Conservation (phyloP, 257 asterid genomes). For the Craterostigma plantagineum region DNA sequence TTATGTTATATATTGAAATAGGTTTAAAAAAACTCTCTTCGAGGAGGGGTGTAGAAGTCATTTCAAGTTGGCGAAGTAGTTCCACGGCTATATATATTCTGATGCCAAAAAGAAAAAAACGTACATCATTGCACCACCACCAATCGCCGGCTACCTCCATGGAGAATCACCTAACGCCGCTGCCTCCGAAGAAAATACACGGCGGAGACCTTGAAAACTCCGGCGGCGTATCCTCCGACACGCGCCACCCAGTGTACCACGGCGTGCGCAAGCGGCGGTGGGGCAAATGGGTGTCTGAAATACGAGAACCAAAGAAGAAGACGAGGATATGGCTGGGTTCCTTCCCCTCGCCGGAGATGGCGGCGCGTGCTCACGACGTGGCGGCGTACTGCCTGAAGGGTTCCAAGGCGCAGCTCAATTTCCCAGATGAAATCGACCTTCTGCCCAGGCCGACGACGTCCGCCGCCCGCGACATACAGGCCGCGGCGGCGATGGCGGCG, state of each 20-base stretch:
- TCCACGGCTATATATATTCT: too few species aligned
- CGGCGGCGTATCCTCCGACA: too few species aligned
- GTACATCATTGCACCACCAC: too few species aligned
- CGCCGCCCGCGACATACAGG: slow-evolving; percentile 1
- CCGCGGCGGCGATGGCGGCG: slow-evolving; percentile 4
- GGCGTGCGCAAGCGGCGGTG: slow-evolving; percentile 84
- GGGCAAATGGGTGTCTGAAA: slow-evolving; percentile 94
- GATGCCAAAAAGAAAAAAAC: too few species aligned
- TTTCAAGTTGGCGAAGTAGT: too few species aligned
- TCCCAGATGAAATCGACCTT: slow-evolving; percentile 18
- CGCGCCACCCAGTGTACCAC: slow-evolving; percentile 50
- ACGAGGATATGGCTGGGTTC: slow-evolving; percentile 80
- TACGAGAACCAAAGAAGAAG: slow-evolving; percentile 69
- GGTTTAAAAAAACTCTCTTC: too few species aligned
- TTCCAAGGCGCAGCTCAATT: slow-evolving; percentile 23
- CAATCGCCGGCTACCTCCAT: too few species aligned
- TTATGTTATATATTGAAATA: too few species aligned
- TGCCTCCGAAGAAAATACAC: too few species aligned
- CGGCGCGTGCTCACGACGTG: slow-evolving; percentile 89
- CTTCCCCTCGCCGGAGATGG: slow-evolving; percentile 71
- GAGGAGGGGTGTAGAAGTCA: too few species aligned
- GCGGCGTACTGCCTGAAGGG: slow-evolving; percentile 46
- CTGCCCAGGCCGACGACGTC: slow-evolving; percentile 24
- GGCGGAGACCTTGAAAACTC: too few species aligned
- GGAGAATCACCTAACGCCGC: too few species aligned